These are phyloP conservation scores for Diaporthe sp. DNA, from an alignment of 2,329 filamentous ascomycete genomes.

Conservation along the genomic window DNA sequence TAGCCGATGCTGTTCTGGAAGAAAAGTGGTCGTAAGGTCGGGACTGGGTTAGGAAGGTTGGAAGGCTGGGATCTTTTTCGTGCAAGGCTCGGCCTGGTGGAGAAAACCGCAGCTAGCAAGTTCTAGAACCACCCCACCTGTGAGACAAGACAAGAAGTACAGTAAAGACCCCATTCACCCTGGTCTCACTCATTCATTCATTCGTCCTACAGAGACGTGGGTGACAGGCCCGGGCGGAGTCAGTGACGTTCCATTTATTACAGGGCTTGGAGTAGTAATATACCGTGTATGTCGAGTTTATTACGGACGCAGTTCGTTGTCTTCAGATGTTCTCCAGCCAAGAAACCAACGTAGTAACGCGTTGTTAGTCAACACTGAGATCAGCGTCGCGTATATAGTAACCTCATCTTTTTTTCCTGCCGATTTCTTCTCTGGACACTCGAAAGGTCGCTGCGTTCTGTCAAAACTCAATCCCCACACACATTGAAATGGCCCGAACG, in stretches of 20 bases:
- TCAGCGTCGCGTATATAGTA: not conserved
- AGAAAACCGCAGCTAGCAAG: conserved; percentile 14
- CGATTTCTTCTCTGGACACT: not conserved
- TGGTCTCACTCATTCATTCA: not conserved
- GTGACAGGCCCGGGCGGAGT: not conserved
- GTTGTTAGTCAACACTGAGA: not conserved
- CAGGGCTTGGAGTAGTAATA: not conserved
- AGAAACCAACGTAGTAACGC: not conserved
- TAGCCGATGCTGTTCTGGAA: conserved; percentile 23
- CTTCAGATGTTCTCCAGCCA: not conserved
- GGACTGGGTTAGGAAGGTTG: not conserved
- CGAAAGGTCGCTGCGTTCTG: not conserved
- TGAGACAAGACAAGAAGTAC: not conserved
- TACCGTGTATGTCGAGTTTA: not conserved
- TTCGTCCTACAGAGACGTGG: not conserved
- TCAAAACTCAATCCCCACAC: too few species aligned
- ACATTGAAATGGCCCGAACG: not conserved
- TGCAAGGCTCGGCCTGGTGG: conserved; percentile 30
- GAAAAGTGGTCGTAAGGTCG: conserved; percentile 27
- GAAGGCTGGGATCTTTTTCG: conserved; percentile 36
- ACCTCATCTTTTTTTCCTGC: not conserved
- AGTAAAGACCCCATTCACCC: not conserved
- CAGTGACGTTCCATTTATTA: not conserved
- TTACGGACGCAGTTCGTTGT: not conserved
- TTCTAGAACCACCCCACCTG: conserved; percentile 24